A percentile compares a stretch with the other conserved stretches of the same genome.
These are phyloP conservation scores for Lipomyces kockii DNA, from an alignment of 805 yeast species.

Conservation along the genomic window DNA sequence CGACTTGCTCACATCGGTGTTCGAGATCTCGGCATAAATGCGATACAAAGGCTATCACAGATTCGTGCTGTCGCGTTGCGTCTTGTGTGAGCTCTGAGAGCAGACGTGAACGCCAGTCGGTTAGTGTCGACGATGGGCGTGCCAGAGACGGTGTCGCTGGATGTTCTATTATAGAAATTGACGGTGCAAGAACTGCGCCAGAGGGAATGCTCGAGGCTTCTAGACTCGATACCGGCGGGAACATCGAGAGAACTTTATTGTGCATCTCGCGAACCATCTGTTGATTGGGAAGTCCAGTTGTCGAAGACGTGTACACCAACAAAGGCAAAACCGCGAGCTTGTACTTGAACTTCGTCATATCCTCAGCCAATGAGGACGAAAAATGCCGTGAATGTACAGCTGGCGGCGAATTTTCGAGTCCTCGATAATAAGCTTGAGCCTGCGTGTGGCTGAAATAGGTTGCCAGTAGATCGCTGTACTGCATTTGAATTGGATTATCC, in stretches of 20 bases:
- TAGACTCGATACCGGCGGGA: not conserved
- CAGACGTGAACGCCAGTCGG: conserved; percentile 1
- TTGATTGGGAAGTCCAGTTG: not conserved
- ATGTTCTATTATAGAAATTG: conserved; percentile 3
- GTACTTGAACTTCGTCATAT: not conserved
- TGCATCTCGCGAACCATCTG: not conserved
- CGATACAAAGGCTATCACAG: conserved; percentile 6
- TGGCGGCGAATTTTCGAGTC: not conserved
- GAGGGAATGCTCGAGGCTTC: too few relatives aligned
- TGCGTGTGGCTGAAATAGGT: not conserved
- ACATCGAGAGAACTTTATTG: not conserved
- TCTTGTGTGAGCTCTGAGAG: conserved; percentile 5
- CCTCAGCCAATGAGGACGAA: not conserved
- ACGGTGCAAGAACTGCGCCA: too few relatives aligned
- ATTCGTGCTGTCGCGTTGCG: conserved; percentile 10
- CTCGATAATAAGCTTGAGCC: not conserved
- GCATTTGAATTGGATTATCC: not conserved
- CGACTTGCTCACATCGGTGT: not conserved
- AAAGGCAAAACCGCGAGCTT: conserved; percentile 2
- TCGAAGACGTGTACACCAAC: not conserved
- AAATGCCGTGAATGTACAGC: not conserved
- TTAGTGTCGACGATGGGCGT: not conserved
- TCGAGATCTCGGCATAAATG: conserved; percentile 12
- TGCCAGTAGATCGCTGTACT: not conserved
- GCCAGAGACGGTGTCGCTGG: conserved; percentile 5